Conservation (phyloP, 1,284 basidiomycete species). For the Ustilago hordei region DNA sequence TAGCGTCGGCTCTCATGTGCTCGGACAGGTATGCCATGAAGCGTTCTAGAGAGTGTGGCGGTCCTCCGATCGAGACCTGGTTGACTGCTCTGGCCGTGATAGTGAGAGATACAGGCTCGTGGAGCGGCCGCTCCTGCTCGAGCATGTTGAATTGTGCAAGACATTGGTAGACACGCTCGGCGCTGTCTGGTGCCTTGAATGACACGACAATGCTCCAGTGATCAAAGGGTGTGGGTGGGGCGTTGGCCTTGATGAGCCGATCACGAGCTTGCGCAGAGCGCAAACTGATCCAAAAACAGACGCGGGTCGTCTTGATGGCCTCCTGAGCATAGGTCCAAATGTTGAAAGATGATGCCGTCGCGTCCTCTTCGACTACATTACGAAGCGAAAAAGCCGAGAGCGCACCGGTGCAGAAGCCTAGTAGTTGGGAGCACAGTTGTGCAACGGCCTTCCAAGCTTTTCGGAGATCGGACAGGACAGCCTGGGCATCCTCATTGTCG, state of each 20-base stretch:
- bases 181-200: conserved; percentile 9
- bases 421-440: conserved; percentile 24
- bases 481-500: not conserved
- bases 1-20: conserved; percentile 6
- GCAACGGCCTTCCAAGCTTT: conserved; percentile 26
- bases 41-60: conserved; percentile 18
- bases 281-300: conserved; percentile 46
- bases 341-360: not conserved
- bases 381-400: conserved; percentile 33
- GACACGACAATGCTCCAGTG: conserved; percentile 41
- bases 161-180: conserved; percentile 13
- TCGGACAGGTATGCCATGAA: conserved; percentile 19
- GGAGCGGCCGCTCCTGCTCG: conserved; percentile 19
- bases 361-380: conserved; percentile 5
- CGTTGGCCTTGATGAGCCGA: conserved; percentile 10
- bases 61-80: conserved; percentile 39
- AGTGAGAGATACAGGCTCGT: conserved; percentile 13
- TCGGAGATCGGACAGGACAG: conserved; percentile 1
- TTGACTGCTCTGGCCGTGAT: conserved; percentile 26
- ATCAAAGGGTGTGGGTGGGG: not conserved
- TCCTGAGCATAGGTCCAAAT: conserved; percentile 31
- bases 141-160: conserved; percentile 23
- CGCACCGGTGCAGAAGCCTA: conserved; percentile 46
- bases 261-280: conserved; percentile 30
- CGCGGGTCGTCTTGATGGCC: conserved; percentile 29